phyloP scores from a whole-genome alignment of 1,139 yeast species.

The Taphrina confusa region DNA sequence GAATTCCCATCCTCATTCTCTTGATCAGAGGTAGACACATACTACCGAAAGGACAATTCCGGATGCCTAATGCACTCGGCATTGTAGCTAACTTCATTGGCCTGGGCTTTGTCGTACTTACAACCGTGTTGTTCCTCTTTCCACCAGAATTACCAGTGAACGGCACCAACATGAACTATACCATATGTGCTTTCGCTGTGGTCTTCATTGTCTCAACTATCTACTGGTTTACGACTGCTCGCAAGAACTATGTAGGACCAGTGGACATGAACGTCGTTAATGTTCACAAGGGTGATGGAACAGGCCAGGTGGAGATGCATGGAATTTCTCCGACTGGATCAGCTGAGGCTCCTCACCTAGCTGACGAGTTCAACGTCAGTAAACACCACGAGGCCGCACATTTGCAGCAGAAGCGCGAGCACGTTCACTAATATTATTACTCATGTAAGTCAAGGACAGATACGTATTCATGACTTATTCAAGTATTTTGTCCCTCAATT shows the following conservation, averaged over 20 bases:
- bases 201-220: conserved; percentile 40
- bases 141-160: conserved; percentile 73
- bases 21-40: conserved; percentile 64
- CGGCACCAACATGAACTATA: conserved; percentile 69
- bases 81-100: conserved; percentile 61
- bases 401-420: background rate
- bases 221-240: conserved; percentile 43
- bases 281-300: conserved; percentile 7
- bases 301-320: conserved; percentile 14
- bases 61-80: conserved; percentile 59
- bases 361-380: conserved; percentile 7
- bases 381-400: conserved; percentile 8
- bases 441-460: no score
- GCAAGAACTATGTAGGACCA: conserved; percentile 39
- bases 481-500: no score
- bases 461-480: no score
- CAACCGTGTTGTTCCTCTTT: conserved; percentile 66
- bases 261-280: conserved; percentile 7
- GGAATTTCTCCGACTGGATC: conserved; percentile 7
- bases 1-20: conserved; percentile 68
- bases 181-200: conserved; percentile 54
- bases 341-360: conserved; percentile 1
- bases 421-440: background rate
- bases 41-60: conserved; percentile 65
- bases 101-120: conserved; percentile 62